Percentiles rank a stretch among this genome's conserved stretches.
Evolutionary conservation across 768 basidiomycete species (phyloP).

Genomic region (Holtermannia corniformis): DNA sequence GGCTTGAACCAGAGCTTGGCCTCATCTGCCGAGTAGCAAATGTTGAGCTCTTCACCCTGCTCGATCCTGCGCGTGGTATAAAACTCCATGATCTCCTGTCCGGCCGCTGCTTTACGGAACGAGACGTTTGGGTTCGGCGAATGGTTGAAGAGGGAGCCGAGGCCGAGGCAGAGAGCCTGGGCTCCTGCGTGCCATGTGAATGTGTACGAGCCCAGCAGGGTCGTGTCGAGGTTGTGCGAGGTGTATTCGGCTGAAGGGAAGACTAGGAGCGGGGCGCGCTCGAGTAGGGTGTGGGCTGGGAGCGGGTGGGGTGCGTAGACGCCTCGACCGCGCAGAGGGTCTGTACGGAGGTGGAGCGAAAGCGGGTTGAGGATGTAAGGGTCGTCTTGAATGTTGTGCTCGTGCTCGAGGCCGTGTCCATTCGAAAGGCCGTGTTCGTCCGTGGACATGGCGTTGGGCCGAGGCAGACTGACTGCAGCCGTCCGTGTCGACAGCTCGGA

Average conservation of each 20-base stretch:
- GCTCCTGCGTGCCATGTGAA: constrained; percentile 27
- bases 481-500: too few relatives aligned
- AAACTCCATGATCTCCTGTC: constrained; percentile 26
- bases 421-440: too few relatives aligned
- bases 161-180: neutral
- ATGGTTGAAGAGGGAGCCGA: constrained; percentile 37
- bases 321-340: constrained; percentile 37
- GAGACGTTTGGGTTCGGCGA: constrained; percentile 39
- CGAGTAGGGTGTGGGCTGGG: constrained; percentile 55
- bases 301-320: constrained; percentile 51
- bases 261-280: constrained; percentile 76
- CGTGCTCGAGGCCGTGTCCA: too few relatives aligned
- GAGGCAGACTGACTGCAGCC: too few relatives aligned
- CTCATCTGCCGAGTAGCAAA: constrained; percentile 39
- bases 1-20: constrained; percentile 37
- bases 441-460: too few relatives aligned
- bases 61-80: constrained; percentile 19
- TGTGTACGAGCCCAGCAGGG: constrained; percentile 36
- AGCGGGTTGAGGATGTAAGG: constrained; percentile 30
- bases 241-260: constrained; percentile 58
- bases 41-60: constrained; percentile 33
- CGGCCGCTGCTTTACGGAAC: constrained; percentile 28
- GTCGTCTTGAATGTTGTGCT: too few relatives aligned
- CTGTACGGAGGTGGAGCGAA: constrained; percentile 27
- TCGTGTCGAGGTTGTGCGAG: constrained; percentile 26